Percentiles rank a stretch among this genome's conserved stretches.
phyloP scores from a whole-genome alignment of 257 asterid genomes.

The Agastache rugosa region DNA sequence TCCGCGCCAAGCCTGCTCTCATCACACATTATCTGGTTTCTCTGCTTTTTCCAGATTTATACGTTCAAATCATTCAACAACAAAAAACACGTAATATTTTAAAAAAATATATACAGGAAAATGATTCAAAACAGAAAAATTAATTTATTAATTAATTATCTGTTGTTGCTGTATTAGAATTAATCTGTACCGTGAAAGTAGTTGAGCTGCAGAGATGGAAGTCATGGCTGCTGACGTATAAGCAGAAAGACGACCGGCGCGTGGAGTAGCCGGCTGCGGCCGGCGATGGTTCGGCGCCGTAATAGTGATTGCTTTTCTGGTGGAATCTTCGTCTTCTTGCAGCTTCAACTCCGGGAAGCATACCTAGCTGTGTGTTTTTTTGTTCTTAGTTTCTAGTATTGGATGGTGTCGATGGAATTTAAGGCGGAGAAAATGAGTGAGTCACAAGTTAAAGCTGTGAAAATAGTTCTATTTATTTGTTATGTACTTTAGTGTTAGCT shows the following conservation, averaged over 20 bases:
- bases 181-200: conserved; percentile 10
- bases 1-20: conserved; percentile 38
- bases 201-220: conserved; percentile 36
- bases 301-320: conserved; percentile 39
- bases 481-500: background rate
- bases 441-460: background rate
- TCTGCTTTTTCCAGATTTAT: conserved; percentile 33
- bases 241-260: conserved; percentile 54
- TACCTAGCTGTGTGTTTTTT: conserved; percentile 45
- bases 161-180: background rate
- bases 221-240: conserved; percentile 53
- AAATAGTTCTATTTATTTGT: background rate
- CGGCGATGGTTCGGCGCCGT: conserved; percentile 9
- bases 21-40: conserved; percentile 27
- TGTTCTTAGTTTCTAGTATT: background rate
- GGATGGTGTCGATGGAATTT: conserved; percentile 8
- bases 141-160: background rate
- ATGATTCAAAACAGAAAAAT: background rate
- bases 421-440: conserved; percentile 2
- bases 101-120: no score
- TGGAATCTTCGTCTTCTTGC: conserved; percentile 70
- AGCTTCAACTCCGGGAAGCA: conserved; percentile 71
- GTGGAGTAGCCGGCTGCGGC: conserved; percentile 19
- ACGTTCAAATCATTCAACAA: conserved; percentile 2
- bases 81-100: no score